Percentiles rank a stretch among this genome's conserved stretches.
Evolutionary conservation across 768 basidiomycete genomes (phyloP).

Genomic region (Boletus bicolor): DNA sequence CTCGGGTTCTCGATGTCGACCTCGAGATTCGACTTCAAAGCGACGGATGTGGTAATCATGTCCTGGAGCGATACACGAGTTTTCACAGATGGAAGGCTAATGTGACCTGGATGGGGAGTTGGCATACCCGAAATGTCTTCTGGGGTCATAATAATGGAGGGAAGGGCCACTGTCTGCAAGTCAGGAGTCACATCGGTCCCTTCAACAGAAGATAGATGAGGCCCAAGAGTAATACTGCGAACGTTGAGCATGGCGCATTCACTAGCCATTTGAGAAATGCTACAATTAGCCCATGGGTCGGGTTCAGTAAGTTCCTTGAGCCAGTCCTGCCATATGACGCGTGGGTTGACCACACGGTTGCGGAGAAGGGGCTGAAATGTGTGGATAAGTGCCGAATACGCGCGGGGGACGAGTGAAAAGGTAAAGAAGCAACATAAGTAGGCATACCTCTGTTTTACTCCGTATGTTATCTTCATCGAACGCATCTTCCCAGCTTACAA

Average conservation of each 20-base stretch:
- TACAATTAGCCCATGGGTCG: conserved; percentile 66
- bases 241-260: conserved; percentile 70
- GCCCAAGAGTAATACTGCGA: conserved; percentile 51
- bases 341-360: conserved; percentile 69
- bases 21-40: conserved; percentile 67
- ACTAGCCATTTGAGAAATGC: conserved; percentile 57
- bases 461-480: conserved; percentile 69
- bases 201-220: conserved; percentile 24
- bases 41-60: conserved; percentile 70
- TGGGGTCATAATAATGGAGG: conserved; percentile 11
- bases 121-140: conserved; percentile 25
- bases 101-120: conserved; percentile 34
- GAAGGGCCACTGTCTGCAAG: not conserved
- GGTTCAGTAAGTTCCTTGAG: conserved; percentile 58
- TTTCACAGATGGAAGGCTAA: conserved; percentile 32
- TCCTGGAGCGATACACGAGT: conserved; percentile 62
- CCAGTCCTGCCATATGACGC: conserved; percentile 65
- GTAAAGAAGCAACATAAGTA: not conserved
- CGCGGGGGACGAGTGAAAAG: not conserved
- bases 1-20: conserved; percentile 55
- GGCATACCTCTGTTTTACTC: conserved; percentile 65
- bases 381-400: conserved; percentile 1
- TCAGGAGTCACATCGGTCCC: conserved; percentile 1
- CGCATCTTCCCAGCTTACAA: conserved; percentile 66
- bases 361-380: conserved; percentile 58